A percentile compares a stretch with the other conserved stretches of the same genome.
Conservation (phyloP, 192 early-diverging fungal genomes). For the Coemansia sp. region DNA sequence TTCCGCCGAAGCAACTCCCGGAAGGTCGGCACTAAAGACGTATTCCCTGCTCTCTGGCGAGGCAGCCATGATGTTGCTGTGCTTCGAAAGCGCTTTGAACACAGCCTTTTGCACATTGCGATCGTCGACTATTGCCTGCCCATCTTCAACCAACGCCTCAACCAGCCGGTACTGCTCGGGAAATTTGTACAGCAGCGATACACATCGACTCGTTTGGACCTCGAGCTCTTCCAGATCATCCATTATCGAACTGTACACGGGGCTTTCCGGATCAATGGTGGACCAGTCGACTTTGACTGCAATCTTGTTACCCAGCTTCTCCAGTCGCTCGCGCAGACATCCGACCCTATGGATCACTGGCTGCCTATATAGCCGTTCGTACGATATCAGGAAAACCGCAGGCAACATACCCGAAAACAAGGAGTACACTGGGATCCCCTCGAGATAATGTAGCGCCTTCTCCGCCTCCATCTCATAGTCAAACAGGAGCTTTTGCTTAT, state of each 20-base stretch:
- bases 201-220: slow-evolving; percentile 44
- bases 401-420: slow-evolving; percentile 69
- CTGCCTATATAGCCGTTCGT: slow-evolving; percentile 63
- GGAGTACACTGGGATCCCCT: slow-evolving; percentile 57
- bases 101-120: slow-evolving; percentile 40
- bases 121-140: slow-evolving; percentile 33
- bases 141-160: slow-evolving; percentile 29
- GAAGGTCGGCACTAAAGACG: slow-evolving; percentile 21
- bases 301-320: slow-evolving; percentile 25
- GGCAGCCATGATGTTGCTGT: slow-evolving; percentile 26
- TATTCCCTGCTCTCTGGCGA: slow-evolving; percentile 36
- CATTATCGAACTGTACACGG: slow-evolving; percentile 39
- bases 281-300: slow-evolving; percentile 29
- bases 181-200: slow-evolving; percentile 50
- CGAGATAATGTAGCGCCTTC: slow-evolving; percentile 72
- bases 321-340: slow-evolving; percentile 24
- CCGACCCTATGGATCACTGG: slow-evolving; percentile 38
- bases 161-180: slow-evolving; percentile 43
- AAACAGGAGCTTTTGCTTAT: slow-evolving; percentile 78
- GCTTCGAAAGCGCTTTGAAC: slow-evolving; percentile 37
- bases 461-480: slow-evolving; percentile 73
- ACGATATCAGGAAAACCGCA: slow-evolving; percentile 70
- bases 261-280: slow-evolving; percentile 34
- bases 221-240: slow-evolving; percentile 48
- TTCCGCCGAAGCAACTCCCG: not conserved